Percentiles rank a stretch among this genome's conserved stretches.
Conservation (phyloP, 2,329 filamentous ascomycete species). For the Paraphaeosphaeria minitans region DNA sequence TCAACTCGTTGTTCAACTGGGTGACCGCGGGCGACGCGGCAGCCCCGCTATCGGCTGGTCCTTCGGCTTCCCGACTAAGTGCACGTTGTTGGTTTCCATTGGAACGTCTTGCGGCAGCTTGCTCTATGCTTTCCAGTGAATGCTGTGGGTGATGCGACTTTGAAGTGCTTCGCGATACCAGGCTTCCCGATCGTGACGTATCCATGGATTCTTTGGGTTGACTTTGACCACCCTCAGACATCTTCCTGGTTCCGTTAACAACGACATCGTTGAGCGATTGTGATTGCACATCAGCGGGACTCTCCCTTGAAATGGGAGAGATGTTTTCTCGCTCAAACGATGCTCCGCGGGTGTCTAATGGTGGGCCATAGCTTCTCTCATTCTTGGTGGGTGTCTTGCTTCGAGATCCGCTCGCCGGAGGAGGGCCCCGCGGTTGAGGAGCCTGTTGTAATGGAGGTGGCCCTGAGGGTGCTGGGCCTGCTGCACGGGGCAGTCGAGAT, state of each 20-base stretch:
- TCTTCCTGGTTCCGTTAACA: conserved; percentile 29
- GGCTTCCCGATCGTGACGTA: conserved; percentile 39
- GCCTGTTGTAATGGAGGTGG: conserved; percentile 69
- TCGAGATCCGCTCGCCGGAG: conserved; percentile 32
- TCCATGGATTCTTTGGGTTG: conserved; percentile 45
- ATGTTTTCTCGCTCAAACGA: conserved; percentile 55
- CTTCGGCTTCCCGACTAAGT: conserved; percentile 37
- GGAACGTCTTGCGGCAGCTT: conserved; percentile 38
- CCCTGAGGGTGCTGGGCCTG: conserved; percentile 64
- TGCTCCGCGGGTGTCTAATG: conserved; percentile 49
- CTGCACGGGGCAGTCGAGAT: conserved; percentile 65
- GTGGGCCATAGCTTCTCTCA: conserved; percentile 53
- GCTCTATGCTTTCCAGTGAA: conserved; percentile 67
- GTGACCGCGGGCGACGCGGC: conserved; percentile 66
- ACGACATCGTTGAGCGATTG: conserved; percentile 17
- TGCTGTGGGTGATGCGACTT: conserved; percentile 62
- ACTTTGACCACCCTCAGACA: conserved; percentile 37
- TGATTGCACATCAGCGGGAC: conserved; percentile 29
- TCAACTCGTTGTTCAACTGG: conserved; percentile 71
- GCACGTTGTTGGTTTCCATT: conserved; percentile 38
- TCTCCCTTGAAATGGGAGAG: conserved; percentile 53
- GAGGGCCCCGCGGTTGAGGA: conserved; percentile 60
- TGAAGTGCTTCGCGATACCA: conserved; percentile 42
- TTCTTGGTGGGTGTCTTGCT: conserved; percentile 59
- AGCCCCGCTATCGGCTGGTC: conserved; percentile 64